Base-by-base conservation (phyloP, 345 rosid species). In the Eucalyptus viminalis region DNA sequence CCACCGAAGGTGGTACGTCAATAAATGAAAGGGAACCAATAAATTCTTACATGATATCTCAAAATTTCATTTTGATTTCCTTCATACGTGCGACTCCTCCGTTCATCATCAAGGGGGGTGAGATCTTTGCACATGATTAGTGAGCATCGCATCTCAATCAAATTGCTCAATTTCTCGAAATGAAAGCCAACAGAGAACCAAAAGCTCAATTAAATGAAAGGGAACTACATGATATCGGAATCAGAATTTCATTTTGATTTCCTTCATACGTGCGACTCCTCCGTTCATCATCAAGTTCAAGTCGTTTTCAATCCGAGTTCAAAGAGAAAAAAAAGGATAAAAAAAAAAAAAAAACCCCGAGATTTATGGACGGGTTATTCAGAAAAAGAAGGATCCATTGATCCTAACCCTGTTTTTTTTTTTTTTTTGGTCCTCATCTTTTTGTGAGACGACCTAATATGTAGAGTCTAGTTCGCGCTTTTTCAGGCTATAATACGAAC, bases 1-100 rank as follows among this genome's bases (percentile, higher is more conserved):
- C 44, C 44, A 11, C 13, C 1, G 1, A 10, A 69, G 25, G 14
- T 43, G 2, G 11, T 34, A 2, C 7, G 0, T 9, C 43, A 13
- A 69, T 3, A 4, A 69, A 69, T 5, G 5, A 13, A 5, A 8
- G 24, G 80, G 43, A 31, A 19, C 6, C 80, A 3, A 19, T 31
- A 16, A 16, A 9, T 65, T 7, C 10, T 7, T 1, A 7, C 17
- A 14, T 11, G 37, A 17, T n/a, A 14, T 65, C 3, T 7, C 6
- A 0, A 21, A 11, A 2, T 14, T 65, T 15, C 37, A 11, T 16
- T 31, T 11, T 3, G 7, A 5, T 72, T 34, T 34, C 25, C 9
- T 9, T 34, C 4, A 7, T 11, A 17, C 1, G 2, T 11, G 80
- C 13, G 1, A 3, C 21, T 17, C 25, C 2, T 34, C 80, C 44